Base-by-base conservation (phyloP, 441 rosid genomes). In the Melastoma candidum region DNA sequence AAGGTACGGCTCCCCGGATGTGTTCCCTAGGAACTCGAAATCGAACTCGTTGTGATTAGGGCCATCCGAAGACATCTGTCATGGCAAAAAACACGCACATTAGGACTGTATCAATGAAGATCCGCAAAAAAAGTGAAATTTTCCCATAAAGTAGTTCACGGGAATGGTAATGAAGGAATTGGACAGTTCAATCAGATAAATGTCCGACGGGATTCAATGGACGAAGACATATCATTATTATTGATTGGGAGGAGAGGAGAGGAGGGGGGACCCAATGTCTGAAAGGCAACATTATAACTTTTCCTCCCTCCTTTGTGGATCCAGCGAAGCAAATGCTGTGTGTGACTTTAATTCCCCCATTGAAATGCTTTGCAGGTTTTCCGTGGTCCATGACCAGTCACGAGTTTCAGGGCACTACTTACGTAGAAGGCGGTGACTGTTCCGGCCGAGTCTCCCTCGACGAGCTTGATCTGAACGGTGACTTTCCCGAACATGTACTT, bases 51-150 rank as follows among this genome's bases (percentile, higher is more conserved):
- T 83, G 75, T 89, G 98, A 52, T 64, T 73, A 7, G 98, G 68
- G 32, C 98, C 98, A 0, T 93, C 96, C 0, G 98, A 93, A 62
- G 98, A 88, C 98, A 93, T 93, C 98, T 93, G 78, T 48, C 22
- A 51, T n/a, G 48, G n/a, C 25, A 3, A 22, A 2, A 17, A 11
- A 12, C 39, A 41, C 25, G 13, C 17, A 9, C 43, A 5, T 11
- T 9, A 44, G 2, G 41, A 9, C 22, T 17, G 22, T 17, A 17
- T 17, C 22, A 17, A 17, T 17, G 22, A 17, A 17, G 22, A 17
- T 17, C 22, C 22, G 22, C 22, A 17, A 0, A 2, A 32, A 32
- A 14, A 52, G 45, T 14, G 25, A 12, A 8, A 12, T 12, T 1
- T 3, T 52, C 7, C 4, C 25, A 2, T 3, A 8, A 59, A 51